phyloP scores from a whole-genome alignment of 495 filamentous ascomycete genomes.

The Podospora fimiseda region DNA sequence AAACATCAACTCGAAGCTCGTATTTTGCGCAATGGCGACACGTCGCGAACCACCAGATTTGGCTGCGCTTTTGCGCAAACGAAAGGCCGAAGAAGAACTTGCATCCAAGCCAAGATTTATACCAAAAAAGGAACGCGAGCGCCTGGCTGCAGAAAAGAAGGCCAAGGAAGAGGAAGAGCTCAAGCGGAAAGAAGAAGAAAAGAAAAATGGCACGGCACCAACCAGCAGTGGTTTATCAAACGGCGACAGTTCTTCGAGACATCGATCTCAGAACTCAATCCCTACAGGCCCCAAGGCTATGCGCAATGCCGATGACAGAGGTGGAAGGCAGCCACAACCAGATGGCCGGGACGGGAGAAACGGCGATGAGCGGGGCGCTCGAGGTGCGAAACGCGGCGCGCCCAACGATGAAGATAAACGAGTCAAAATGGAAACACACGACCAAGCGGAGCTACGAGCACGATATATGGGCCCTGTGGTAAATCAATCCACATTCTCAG shows the following conservation, averaged over 20 bases:
- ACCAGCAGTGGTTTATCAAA: slow-evolving; percentile 12
- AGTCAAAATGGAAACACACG: slow-evolving; percentile 58
- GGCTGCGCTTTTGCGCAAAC: slow-evolving; percentile 42
- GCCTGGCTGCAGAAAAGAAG: slow-evolving; percentile 76
- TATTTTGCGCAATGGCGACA: slow-evolving; percentile 1
- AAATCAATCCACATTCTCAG: slow-evolving; percentile 82
- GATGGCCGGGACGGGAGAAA: slow-evolving; percentile 12
- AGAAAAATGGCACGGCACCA: slow-evolving; percentile 19
- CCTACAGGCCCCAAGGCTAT: slow-evolving; percentile 79
- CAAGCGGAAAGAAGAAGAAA: slow-evolving; percentile 47
- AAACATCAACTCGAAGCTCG: neutral
- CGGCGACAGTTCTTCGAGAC: neutral
- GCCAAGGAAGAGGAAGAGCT: slow-evolving; percentile 75
- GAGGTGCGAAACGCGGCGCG: slow-evolving; percentile 22
- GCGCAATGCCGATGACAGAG: slow-evolving; percentile 43
- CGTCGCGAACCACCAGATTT: slow-evolving; percentile 39
- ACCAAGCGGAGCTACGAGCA: slow-evolving; percentile 70
- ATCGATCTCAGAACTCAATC: slow-evolving; percentile 31
- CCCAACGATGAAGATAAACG: slow-evolving; percentile 43
- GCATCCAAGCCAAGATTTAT: slow-evolving; percentile 82
- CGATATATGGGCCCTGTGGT: slow-evolving; percentile 91
- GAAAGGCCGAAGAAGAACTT: slow-evolving; percentile 39
- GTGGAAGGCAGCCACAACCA: slow-evolving; percentile 25
- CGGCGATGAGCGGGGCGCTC: slow-evolving; percentile 28
- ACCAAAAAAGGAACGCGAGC: slow-evolving; percentile 82